Evolutionary conservation across 202 grass and related monocot genomes (phyloP).

Genomic region (Schoenoplectus tabernaemontani): DNA sequence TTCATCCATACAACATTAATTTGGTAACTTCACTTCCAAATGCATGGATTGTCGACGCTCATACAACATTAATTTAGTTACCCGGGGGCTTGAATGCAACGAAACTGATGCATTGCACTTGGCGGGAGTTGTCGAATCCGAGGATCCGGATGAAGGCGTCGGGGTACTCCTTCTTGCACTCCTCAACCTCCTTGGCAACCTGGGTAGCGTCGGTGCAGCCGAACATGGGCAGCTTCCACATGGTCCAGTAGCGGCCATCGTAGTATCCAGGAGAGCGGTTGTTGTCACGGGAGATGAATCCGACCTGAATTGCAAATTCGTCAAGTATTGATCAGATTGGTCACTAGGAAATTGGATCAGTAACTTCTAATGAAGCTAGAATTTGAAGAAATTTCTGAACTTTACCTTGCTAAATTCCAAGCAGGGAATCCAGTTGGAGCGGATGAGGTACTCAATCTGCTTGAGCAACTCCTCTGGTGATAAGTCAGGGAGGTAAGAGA

Average conservation of each 20-base stretch:
- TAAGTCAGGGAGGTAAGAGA: slow-evolving; percentile 54
- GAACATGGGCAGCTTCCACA: slow-evolving; percentile 79
- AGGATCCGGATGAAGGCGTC: slow-evolving; percentile 25
- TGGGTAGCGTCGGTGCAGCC: slow-evolving; percentile 40
- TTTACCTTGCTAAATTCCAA: slow-evolving; percentile 56
- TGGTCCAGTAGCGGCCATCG: slow-evolving; percentile 58
- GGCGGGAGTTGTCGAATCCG: slow-evolving; percentile 27
- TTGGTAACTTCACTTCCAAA: not conserved
- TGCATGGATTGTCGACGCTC: not conserved
- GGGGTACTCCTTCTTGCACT: slow-evolving; percentile 30
- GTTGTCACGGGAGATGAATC: slow-evolving; percentile 51
- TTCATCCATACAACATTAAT: not conserved
- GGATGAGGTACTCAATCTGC: slow-evolving; percentile 66
- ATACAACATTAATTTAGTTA: too few relatives aligned
- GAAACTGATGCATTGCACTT: slow-evolving; percentile 35
- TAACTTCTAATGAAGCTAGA: not conserved
- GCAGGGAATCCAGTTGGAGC: slow-evolving; percentile 47
- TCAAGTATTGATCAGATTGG: not conserved
- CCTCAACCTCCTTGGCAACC: slow-evolving; percentile 8
- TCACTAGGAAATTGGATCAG: not conserved
- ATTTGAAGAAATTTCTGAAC: not conserved
- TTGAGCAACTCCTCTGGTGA: slow-evolving; percentile 34
- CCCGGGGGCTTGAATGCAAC: slow-evolving; percentile 29
- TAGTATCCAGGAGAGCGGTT: slow-evolving; percentile 35
- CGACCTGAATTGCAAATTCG: not conserved